Percentiles rank a stretch among this genome's conserved stretches.
Conservation (phyloP, 768 basidiomycete species). For the Mycena maculata region DNA sequence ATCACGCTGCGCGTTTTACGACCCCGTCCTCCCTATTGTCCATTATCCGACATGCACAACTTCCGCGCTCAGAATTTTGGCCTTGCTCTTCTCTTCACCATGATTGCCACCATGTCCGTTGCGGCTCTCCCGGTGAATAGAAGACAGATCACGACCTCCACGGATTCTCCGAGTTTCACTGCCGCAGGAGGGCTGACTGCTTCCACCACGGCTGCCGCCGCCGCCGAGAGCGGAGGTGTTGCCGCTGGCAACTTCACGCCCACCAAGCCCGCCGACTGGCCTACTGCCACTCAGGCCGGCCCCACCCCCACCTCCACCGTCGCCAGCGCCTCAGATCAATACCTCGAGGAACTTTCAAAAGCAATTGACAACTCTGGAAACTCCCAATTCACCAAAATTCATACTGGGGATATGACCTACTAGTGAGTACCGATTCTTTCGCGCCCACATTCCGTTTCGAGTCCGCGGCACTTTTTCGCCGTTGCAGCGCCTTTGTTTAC, state of each 20-base stretch:
- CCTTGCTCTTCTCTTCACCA: no score
- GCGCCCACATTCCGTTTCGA: no score
- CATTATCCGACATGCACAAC: no score
- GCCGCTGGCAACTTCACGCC: conserved; percentile 33
- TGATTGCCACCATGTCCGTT: no score
- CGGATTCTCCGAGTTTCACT: no score
- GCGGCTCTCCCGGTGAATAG: no score
- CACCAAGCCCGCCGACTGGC: conserved; percentile 41
- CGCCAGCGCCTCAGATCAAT: conserved; percentile 41
- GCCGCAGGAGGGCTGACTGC: no score
- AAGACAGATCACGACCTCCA: no score
- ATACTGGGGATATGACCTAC: conserved; percentile 46
- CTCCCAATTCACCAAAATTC: conserved; percentile 35
- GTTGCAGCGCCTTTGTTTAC: neutral
- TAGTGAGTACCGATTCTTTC: conserved; percentile 39
- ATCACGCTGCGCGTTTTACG: no score
- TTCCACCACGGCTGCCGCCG: conserved; percentile 11
- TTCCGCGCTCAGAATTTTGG: no score
- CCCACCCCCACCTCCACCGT: conserved; percentile 38
- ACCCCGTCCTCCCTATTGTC: no score
- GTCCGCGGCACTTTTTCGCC: conserved; percentile 8
- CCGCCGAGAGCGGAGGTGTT: conserved; percentile 17
- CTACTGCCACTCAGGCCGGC: conserved; percentile 40
- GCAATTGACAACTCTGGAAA: conserved; percentile 43
- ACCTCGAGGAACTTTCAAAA: conserved; percentile 43